Evolutionary conservation across 768 basidiomycete genomes (phyloP).

Genomic region (Boletus rufocinnamomeus): DNA sequence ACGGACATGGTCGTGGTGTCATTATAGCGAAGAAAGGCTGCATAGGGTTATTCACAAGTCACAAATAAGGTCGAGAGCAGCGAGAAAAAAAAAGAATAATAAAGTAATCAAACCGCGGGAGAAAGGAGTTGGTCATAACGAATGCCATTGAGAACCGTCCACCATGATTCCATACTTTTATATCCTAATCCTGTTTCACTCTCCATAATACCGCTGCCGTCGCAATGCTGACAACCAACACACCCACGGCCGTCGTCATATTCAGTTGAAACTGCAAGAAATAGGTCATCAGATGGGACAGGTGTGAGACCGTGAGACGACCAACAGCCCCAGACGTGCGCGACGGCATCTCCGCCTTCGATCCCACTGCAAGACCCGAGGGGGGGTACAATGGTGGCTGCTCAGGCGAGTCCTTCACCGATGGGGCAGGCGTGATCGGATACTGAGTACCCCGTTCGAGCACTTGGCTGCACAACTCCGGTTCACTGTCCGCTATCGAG

Average conservation of each 20-base stretch:
- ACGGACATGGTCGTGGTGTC: conserved; percentile 15
- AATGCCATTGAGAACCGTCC: conserved; percentile 22
- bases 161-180: conserved; percentile 13
- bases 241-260: conserved; percentile 57
- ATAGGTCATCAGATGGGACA: too few species aligned
- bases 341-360: conserved; percentile 22
- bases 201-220: too few species aligned
- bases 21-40: conserved; percentile 20
- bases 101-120: conserved; percentile 31
- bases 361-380: conserved; percentile 10
- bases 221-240: conserved; percentile 64
- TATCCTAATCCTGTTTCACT: conserved; percentile 41
- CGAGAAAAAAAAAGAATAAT: conserved; percentile 25
- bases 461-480: too few species aligned
- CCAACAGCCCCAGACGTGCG: conserved; percentile 31
- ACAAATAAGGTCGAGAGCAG: conserved; percentile 23
- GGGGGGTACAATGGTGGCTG: too few species aligned
- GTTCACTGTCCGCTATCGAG: too few species aligned
- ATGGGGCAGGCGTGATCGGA: too few species aligned
- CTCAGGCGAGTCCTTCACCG: too few species aligned
- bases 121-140: conserved; percentile 7
- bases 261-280: too few species aligned
- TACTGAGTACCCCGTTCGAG: too few species aligned
- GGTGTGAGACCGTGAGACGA: too few species aligned
- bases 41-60: conserved; percentile 31